Base-by-base conservation (phyloP, 257 asterid species). In the Solanum bukasovii region DNA sequence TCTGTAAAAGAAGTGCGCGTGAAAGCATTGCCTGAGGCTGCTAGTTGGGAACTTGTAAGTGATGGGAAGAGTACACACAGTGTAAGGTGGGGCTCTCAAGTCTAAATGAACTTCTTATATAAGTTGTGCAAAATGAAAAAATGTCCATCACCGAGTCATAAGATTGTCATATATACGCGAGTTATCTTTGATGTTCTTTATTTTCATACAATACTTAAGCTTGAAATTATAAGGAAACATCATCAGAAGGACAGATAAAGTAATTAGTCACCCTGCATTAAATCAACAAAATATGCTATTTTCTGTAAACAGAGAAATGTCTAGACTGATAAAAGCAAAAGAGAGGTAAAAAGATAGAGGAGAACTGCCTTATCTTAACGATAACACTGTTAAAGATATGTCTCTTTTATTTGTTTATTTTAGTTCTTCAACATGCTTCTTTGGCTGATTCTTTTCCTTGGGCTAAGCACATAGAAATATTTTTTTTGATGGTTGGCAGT, bases 21-120 rank as follows among this genome's bases (percentile, higher is more conserved):
- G 21, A 90, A 61, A 89, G 90, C 93, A 84, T 88, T 92, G 75
- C 72, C 90, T 37, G 90, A 88, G 72, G 82, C 88, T 79, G 88
- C 90, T 63, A 91, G 86, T 59, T 95, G 97, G 98, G 52, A 79
- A 71, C 73, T 93, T 81, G 9, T 90, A 70, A 89, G 88, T 89
- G 89, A 86, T 61, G 83, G 88, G 86, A 87, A 74, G 81, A 79
- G 63, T 42, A 38, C 21, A 46, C 88, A 25, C 81, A 85, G 72
- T 21, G 84, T 88, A 87, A 92, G 94, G 98, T 94, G 89, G 85
- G 88, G 72, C 83, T 29, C 63, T 68, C 68, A 9, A 16, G n/a
- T 82, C 85, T 14, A 79, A 44, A 79, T 29, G 63, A 27, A 79
- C 67, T 79, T 44, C 67, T 44, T 79, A 4, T 21, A 79, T 44